Conservation (phyloP, 1,139 yeast genomes). For the Meyerozyma guilliermondii region DNA sequence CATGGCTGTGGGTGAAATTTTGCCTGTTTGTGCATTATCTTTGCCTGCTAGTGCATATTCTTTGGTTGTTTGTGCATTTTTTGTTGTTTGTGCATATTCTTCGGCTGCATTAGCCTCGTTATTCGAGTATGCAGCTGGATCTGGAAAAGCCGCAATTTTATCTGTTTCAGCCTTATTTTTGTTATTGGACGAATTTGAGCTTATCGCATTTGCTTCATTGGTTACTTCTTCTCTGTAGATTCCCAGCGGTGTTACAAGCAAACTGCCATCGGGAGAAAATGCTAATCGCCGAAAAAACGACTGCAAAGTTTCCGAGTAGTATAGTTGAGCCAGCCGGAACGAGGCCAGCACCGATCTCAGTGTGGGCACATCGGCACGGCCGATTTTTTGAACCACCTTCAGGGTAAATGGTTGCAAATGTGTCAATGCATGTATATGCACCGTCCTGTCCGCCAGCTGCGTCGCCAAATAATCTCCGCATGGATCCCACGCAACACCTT, state of each 20-base stretch:
- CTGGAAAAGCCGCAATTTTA: too few species aligned
- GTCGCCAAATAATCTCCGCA: conserved; percentile 68
- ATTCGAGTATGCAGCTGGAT: too few species aligned
- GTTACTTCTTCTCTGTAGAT: conserved; percentile 35
- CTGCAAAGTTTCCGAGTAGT: conserved; percentile 81
- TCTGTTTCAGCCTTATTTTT: too few species aligned
- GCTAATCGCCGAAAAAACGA: conserved; percentile 83
- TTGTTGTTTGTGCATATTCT: too few species aligned
- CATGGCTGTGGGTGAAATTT: too few species aligned
- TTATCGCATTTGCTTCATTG: too few species aligned
- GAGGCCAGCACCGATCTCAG: conserved; percentile 3
- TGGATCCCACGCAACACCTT: conserved; percentile 97
- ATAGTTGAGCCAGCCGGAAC: conserved; percentile 29
- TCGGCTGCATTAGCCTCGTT: too few species aligned
- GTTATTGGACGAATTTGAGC: too few species aligned
- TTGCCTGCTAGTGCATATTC: too few species aligned
- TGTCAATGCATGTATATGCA: conserved; percentile 38
- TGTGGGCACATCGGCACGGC: conserved; percentile 41
- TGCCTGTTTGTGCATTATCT: too few species aligned
- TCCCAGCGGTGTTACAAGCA: conserved; percentile 83
- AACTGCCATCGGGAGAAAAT: conserved; percentile 85
- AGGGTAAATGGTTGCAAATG: not conserved
- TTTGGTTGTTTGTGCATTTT: too few species aligned
- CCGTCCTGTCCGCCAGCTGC: conserved; percentile 85
- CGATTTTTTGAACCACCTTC: conserved; percentile 22